These are phyloP conservation scores for Paraphaeosphaeria sporulosa DNA, from an alignment of 2,329 filamentous ascomycete species.

Conservation along the genomic window DNA sequence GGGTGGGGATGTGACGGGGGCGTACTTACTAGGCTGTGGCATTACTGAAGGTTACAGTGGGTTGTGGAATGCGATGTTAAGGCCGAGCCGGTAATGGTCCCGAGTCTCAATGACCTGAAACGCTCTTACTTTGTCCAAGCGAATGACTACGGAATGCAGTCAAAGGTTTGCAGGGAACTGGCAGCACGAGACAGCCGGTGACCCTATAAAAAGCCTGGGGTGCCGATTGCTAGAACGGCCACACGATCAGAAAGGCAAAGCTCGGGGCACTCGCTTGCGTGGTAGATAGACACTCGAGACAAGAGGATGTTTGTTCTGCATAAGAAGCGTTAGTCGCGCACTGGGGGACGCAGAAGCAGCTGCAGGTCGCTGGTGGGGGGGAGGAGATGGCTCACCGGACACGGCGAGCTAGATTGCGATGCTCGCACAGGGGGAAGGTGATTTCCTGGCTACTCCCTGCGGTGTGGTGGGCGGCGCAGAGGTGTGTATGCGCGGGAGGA, in stretches of 20 bases:
- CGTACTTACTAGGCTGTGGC: constrained; percentile 50
- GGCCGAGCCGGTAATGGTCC: constrained; percentile 43
- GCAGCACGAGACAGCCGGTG: constrained; percentile 50
- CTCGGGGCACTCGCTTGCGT: constrained; percentile 37
- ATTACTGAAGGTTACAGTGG: constrained; percentile 50
- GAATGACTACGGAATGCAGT: constrained; percentile 47
- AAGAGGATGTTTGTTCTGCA: constrained; percentile 42
- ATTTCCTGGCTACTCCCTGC: constrained; percentile 22
- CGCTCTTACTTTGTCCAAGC: constrained; percentile 43
- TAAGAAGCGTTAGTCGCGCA: constrained; percentile 37
- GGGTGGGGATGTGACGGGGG: constrained; percentile 40
- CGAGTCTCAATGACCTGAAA: constrained; percentile 49
- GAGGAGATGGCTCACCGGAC: constrained; percentile 34
- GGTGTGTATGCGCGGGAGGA: constrained; percentile 25
- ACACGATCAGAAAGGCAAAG: constrained; percentile 47
- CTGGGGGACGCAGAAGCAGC: constrained; percentile 25
- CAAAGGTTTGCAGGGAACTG: constrained; percentile 40
- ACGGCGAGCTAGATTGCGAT: constrained; percentile 24
- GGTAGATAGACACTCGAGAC: constrained; percentile 31
- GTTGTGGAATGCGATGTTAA: constrained; percentile 45
- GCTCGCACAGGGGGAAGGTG: constrained; percentile 24
- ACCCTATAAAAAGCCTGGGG: constrained; percentile 41
- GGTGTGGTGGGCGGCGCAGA: constrained; percentile 25
- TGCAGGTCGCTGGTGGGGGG: constrained; percentile 24
- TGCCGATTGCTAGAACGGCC: constrained; percentile 42